phyloP scores from a whole-genome alignment of 192 early-diverging fungal species.

The Coemansia sp. region DNA sequence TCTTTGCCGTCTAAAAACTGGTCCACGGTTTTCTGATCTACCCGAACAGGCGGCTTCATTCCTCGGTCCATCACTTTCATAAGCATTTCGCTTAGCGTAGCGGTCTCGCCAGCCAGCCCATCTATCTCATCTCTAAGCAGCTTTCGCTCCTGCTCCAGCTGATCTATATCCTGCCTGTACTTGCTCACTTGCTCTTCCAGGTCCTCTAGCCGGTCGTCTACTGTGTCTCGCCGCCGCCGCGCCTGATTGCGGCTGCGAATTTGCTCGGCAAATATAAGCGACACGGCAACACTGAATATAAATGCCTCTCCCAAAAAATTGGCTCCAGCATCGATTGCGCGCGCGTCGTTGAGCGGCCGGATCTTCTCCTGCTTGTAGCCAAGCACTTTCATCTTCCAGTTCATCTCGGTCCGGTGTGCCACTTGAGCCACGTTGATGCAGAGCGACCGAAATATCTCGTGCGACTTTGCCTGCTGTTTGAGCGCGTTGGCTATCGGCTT shows the following conservation, averaged over 20 bases:
- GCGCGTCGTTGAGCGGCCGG: slow-evolving; percentile 74
- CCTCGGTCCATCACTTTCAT: slow-evolving; percentile 41
- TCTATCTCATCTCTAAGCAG: slow-evolving; percentile 28
- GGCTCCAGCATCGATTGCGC: slow-evolving; percentile 76
- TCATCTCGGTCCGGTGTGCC: slow-evolving; percentile 78
- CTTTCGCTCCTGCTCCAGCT: slow-evolving; percentile 18
- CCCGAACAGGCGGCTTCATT: slow-evolving; percentile 14
- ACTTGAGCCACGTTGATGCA: slow-evolving; percentile 78
- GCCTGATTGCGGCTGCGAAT: slow-evolving; percentile 58
- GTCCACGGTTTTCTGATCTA: slow-evolving; percentile 32
- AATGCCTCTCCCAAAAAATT: slow-evolving; percentile 77
- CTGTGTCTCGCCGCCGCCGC: slow-evolving; percentile 26
- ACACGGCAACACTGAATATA: slow-evolving; percentile 73
- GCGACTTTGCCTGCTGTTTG: slow-evolving; percentile 57
- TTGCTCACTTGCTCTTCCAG: slow-evolving; percentile 48
- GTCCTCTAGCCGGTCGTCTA: slow-evolving; percentile 55
- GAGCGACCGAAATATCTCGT: slow-evolving; percentile 60
- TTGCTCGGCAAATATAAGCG: slow-evolving; percentile 68
- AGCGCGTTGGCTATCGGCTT: slow-evolving; percentile 61
- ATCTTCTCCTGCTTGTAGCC: slow-evolving; percentile 72
- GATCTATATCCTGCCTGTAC: slow-evolving; percentile 47
- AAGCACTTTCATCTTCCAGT: slow-evolving; percentile 76
- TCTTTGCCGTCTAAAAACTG: slow-evolving; percentile 24
- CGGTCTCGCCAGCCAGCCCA: slow-evolving; percentile 19
- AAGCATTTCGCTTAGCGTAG: slow-evolving; percentile 26